Conservation (phyloP, 2,329 filamentous ascomycete genomes). For the Chrysoporthe puriensis region DNA sequence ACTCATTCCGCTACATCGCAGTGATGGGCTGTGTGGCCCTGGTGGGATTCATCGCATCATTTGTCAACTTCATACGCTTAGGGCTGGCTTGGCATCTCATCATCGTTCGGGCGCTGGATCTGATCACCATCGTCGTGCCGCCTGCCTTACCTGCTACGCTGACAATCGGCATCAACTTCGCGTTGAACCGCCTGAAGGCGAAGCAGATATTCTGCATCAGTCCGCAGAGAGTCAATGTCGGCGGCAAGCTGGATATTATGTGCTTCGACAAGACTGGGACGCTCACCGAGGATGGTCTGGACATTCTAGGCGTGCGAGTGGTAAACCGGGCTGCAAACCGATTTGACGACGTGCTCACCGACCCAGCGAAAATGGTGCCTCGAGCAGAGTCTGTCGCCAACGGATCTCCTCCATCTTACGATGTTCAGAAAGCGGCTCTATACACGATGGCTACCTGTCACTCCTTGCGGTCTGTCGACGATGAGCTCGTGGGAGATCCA, state of each 20-base stretch:
- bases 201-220: slow-evolving; percentile 98
- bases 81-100: slow-evolving; percentile 87
- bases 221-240: slow-evolving; percentile 94
- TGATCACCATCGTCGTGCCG: slow-evolving; percentile 97
- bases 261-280: slow-evolving; percentile 99
- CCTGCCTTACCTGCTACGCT: slow-evolving; percentile 92
- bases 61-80: slow-evolving; percentile 90
- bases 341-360: slow-evolving; percentile 77
- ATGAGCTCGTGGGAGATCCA: slow-evolving; percentile 88
- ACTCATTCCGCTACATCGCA: slow-evolving; percentile 96
- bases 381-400: slow-evolving; percentile 34
- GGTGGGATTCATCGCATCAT: slow-evolving; percentile 86
- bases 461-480: slow-evolving; percentile 83
- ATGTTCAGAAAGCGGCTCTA: slow-evolving; percentile 63
- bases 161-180: slow-evolving; percentile 96
- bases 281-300: slow-evolving; percentile 91
- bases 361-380: slow-evolving; percentile 63
- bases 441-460: slow-evolving; percentile 98
- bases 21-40: slow-evolving; percentile 90
- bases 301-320: slow-evolving; percentile 86
- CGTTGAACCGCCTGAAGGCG: slow-evolving; percentile 79
- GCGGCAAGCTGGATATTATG: slow-evolving; percentile 92
- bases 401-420: slow-evolving; percentile 34
- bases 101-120: slow-evolving; percentile 85
- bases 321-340: slow-evolving; percentile 64